phyloP scores from a whole-genome alignment of 2,329 filamentous ascomycete genomes.

The Ceratocystis alfenasii region DNA sequence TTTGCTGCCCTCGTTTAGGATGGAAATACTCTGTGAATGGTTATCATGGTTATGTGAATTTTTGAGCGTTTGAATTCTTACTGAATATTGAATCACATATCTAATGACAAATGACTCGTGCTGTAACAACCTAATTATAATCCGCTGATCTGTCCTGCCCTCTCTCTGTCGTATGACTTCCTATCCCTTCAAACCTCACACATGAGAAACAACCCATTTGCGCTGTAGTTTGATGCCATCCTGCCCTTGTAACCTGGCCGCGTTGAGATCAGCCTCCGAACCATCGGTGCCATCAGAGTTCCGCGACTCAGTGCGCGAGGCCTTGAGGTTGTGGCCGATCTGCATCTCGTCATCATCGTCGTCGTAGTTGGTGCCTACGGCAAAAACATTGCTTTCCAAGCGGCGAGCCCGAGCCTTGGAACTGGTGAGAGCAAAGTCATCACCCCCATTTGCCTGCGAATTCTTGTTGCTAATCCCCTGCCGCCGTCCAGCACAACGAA shows the following conservation, averaged over 20 bases:
- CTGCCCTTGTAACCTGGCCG: conserved; percentile 6
- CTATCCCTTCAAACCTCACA: not conserved
- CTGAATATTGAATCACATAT: not conserved
- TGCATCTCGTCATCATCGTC: conserved; percentile 22
- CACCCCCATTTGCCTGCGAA: not conserved
- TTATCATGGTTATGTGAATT: not conserved
- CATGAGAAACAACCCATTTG: conserved; percentile 22
- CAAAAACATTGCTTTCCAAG: conserved; percentile 14
- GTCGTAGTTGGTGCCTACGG: conserved; percentile 20
- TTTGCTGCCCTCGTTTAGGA: conserved; percentile 32
- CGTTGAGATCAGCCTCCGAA: conserved; percentile 18
- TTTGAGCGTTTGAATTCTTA: not conserved
- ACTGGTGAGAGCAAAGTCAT: not conserved
- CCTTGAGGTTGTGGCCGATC: conserved; percentile 19
- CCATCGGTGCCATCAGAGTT: conserved; percentile 20
- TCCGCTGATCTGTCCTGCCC: not conserved
- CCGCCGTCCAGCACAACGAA: not conserved
- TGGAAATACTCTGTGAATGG: not conserved
- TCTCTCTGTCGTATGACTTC: not conserved
- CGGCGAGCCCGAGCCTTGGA: not conserved
- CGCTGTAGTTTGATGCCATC: conserved; percentile 21
- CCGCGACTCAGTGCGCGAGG: conserved; percentile 15
- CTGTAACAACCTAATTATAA: no score
- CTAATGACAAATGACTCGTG: not conserved
- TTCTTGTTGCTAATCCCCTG: not conserved